Evolutionary conservation across 106 monocot species (phyloP), one percentile per base, ranked within the genome.

Genomic region (Dendrobium nobile): DNA sequence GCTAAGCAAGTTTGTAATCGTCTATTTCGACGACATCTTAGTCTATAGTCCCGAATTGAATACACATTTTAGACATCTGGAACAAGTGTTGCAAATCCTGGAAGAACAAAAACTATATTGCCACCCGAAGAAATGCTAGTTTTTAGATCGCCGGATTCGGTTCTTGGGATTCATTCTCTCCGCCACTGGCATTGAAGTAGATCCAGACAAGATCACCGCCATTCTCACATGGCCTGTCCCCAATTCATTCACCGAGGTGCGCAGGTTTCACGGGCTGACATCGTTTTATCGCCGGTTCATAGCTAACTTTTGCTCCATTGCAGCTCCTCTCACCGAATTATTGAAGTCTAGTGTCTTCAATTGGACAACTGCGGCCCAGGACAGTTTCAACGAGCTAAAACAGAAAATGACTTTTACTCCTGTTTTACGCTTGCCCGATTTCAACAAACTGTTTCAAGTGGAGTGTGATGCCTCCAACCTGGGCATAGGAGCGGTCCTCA

Each of bases 1-100:
- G 27, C 4, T n/a, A 3, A 1, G 54, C 11, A 31, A 77, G 27
- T 55, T 40, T 31, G 10, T 28, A 6, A 28, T 54, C 2, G 77
- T 55, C 28, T 77, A 55, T 16, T 77, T 77, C 27, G 54, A 75
- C 28, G 58, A 83, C 28, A 78, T 83, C 17, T 72, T 83, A 2
- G 24, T 83, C 2, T 78, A 70, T 11, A 55, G 41, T 26, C 5
- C 7, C 0, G 31, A 6, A 54, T 9, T 11, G 33, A 9, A 11
- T 7, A 8, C 78, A 2, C 54, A 78, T 43, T 83, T 3, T 0
- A 48, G 31, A n/a, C 78, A 83, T 41, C n/a, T 78, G 2, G 2
- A 5, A 11, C n/a, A 7, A 5, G 78, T 41, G 1, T 67, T 48
- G 22, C 9, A 41, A 4, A 20, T 31, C 0, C 13, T 81, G 2